Percentiles rank a stretch among this genome's conserved stretches.
Conservation (phyloP, 768 basidiomycete species). For the Lactarius vividus region DNA sequence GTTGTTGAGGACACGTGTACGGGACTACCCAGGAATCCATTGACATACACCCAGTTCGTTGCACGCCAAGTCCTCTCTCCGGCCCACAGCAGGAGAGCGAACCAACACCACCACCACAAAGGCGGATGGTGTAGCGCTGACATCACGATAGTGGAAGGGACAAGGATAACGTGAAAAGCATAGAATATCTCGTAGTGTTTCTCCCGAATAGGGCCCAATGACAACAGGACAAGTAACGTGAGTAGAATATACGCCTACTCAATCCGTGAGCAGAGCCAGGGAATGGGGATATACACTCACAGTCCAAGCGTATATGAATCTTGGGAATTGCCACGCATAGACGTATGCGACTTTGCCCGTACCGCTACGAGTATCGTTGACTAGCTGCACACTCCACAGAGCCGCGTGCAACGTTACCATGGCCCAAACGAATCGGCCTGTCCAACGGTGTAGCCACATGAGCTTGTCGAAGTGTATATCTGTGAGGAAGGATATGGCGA, state of each 20-base stretch:
- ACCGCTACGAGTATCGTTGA: conserved; percentile 44
- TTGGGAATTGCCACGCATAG: conserved; percentile 55
- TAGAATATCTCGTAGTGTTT: conserved; percentile 66
- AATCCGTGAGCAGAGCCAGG: neutral
- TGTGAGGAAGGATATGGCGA: conserved; percentile 58
- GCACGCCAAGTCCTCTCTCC: conserved; percentile 59
- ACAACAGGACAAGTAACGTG: conserved; percentile 51
- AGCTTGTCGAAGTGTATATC: conserved; percentile 78
- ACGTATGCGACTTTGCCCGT: conserved; percentile 45
- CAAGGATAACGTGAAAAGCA: conserved; percentile 57
- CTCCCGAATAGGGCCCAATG: conserved; percentile 49
- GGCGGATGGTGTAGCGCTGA: conserved; percentile 68
- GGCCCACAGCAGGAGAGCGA: conserved; percentile 58
- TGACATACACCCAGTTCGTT: conserved; percentile 55
- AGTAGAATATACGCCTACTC: conserved; percentile 54
- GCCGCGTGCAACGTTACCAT: conserved; percentile 57
- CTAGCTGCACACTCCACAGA: conserved; percentile 68
- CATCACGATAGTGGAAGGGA: conserved; percentile 57
- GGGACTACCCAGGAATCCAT: conserved; percentile 46
- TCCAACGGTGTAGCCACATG: conserved; percentile 66
- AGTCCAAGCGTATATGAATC: conserved; percentile 62
- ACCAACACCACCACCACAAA: conserved; percentile 67
- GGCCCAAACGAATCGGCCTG: conserved; percentile 67
- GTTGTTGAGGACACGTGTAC: conserved; percentile 1
- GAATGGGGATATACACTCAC: conserved; percentile 36